A percentile compares a stretch with the other conserved stretches of the same genome.
Evolutionary conservation across 73 alveolate species (phyloP).

Genomic region (Halteria grandinella): DNA sequence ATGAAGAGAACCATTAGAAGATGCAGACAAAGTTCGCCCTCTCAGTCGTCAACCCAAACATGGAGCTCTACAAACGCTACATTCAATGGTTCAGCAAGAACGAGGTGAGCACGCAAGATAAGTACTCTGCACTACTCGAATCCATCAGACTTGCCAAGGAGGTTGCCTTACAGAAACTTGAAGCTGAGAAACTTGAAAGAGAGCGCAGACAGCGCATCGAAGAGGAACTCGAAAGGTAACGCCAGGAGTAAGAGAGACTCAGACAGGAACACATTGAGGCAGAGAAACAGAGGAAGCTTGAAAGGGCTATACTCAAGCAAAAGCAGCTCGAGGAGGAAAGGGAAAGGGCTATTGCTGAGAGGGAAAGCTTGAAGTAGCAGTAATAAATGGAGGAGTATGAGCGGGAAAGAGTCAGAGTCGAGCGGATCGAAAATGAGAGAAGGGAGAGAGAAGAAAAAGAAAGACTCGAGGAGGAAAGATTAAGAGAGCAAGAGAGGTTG

Average conservation of each 20-base stretch:
- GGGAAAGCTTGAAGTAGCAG: too few species aligned
- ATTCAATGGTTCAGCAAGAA: conserved; percentile 5
- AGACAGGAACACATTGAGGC: too few species aligned
- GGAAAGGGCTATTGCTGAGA: neutral
- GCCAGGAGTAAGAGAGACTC: too few species aligned
- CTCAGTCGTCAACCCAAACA: neutral
- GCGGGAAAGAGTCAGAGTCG: neutral
- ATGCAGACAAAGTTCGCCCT: neutral
- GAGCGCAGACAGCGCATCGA: too few species aligned
- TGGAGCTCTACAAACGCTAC: conserved; percentile 11
- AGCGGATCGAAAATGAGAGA: neutral
- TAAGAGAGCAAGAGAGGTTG: too few species aligned
- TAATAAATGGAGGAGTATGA: too few species aligned
- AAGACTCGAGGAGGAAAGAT: too few species aligned
- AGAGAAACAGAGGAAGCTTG: too few species aligned
- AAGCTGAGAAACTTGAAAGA: too few species aligned
- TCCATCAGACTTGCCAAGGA: neutral
- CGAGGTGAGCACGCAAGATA: neutral
- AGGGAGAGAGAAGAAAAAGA: neutral
- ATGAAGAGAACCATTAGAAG: neutral
- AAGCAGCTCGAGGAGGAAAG: conserved; percentile 30
- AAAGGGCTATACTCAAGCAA: too few species aligned
- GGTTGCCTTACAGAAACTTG: neutral
- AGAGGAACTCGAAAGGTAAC: too few species aligned
- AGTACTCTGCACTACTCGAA: neutral